These are phyloP conservation scores for Tuctoria greenei DNA, from an alignment of 176 grass and related monocot species.

Conservation along the genomic window DNA sequence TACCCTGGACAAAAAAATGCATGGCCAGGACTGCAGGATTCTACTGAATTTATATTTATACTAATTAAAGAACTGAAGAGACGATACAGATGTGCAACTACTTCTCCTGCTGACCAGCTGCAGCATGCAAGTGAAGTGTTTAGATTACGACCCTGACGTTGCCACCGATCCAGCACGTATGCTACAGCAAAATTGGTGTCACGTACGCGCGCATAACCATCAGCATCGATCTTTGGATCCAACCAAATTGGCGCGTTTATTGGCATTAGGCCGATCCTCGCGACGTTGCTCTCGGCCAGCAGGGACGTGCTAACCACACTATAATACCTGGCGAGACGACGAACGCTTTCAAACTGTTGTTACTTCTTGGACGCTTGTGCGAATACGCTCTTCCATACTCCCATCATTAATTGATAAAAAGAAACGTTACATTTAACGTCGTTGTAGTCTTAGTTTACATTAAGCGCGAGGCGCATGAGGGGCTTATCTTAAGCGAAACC, in stretches of 20 bases:
- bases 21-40: neutral
- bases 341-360: neutral
- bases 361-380: neutral
- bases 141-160: neutral
- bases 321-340: constrained; percentile 2
- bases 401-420: neutral
- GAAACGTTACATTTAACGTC: neutral
- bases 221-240: neutral
- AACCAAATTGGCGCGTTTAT: neutral
- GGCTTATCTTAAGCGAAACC: neutral
- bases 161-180: neutral
- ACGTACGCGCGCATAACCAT: neutral
- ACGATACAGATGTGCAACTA: neutral
- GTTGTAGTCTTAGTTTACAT: constrained; percentile 35
- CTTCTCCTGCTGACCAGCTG: neutral
- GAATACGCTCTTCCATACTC: neutral
- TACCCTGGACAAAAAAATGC: neutral
- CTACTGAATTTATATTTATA: too few relatives aligned
- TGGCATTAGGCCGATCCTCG: neutral
- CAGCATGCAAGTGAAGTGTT: neutral
- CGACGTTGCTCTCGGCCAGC: constrained; percentile 2
- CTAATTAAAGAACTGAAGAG: neutral
- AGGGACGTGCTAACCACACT: constrained; percentile 16
- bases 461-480: constrained; percentile 24
- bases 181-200: neutral